Percentiles rank a stretch among this genome's conserved stretches.
phyloP scores from a whole-genome alignment of 306 rosid genomes.

The Medicago lupulina region DNA sequence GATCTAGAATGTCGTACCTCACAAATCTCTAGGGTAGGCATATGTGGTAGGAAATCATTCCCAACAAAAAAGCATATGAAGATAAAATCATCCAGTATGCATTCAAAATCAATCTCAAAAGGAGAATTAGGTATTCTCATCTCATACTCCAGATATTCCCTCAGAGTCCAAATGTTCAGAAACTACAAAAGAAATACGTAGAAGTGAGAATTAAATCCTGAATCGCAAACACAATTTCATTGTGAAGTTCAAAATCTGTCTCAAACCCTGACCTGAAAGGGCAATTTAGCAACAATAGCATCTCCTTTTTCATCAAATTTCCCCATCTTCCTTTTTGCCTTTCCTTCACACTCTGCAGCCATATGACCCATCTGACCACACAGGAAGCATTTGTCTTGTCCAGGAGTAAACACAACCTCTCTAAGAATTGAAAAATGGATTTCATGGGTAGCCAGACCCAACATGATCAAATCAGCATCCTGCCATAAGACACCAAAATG shows the following conservation, averaged over 20 bases:
- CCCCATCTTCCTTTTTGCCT: conserved; percentile 80
- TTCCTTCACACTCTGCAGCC: conserved; percentile 86
- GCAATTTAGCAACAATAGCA: conserved; percentile 57
- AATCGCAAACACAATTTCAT: conserved; percentile 4
- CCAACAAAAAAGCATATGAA: conserved; percentile 95
- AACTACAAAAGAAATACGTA: conserved; percentile 58
- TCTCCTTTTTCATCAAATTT: conserved; percentile 88
- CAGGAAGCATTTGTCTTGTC: conserved; percentile 92
- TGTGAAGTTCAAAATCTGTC: conserved; percentile 1
- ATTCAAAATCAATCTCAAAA: conserved; percentile 74
- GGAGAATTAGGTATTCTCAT: conserved; percentile 74
- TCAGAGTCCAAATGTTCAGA: conserved; percentile 88
- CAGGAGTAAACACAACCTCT: conserved; percentile 91
- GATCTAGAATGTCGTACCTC: conserved; percentile 62
- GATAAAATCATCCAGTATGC: conserved; percentile 92
- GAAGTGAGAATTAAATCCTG: conserved; percentile 18
- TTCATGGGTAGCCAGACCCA: conserved; percentile 95
- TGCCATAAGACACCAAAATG: conserved; percentile 47
- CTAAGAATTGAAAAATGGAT: conserved; percentile 91
- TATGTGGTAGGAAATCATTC: conserved; percentile 96
- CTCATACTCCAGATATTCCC: conserved; percentile 90
- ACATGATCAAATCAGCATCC: conserved; percentile 99
- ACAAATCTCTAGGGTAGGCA: conserved; percentile 96
- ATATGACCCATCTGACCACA: conserved; percentile 96
- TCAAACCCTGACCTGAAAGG: conserved; percentile 73